phyloP scores from a whole-genome alignment of 176 grass and related monocot species.

The Cymbopogon citratus region DNA sequence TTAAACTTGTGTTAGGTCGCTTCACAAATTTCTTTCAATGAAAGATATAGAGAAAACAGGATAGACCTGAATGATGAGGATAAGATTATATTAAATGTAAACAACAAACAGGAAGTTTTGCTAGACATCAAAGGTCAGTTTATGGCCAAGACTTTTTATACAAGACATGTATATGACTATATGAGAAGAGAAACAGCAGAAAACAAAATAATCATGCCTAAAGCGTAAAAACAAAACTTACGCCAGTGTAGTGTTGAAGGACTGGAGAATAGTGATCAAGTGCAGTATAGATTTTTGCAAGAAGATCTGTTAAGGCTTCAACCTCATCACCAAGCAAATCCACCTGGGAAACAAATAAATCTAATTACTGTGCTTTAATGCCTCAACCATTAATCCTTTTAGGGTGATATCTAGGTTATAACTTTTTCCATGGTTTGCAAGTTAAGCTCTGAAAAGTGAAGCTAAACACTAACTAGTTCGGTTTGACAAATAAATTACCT shows the following conservation, averaged over 20 bases:
- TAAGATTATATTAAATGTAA: neutral
- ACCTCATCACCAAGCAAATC: slow-evolving; percentile 81
- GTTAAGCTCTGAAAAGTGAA: slow-evolving; percentile 8
- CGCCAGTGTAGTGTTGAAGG: slow-evolving; percentile 61
- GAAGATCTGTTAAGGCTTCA: slow-evolving; percentile 56
- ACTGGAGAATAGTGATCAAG: slow-evolving; percentile 75
- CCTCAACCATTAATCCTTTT: neutral
- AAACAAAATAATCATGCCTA: neutral
- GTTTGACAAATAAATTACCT: slow-evolving; percentile 37
- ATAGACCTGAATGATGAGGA: neutral
- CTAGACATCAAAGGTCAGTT: neutral
- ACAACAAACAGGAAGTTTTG: neutral
- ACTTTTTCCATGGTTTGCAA: neutral
- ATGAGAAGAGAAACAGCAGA: neutral
- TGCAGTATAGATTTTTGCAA: slow-evolving; percentile 67
- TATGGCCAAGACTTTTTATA: neutral
- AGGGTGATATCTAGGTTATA: neutral
- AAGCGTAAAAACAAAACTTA: slow-evolving; percentile 21
- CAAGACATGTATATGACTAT: neutral
- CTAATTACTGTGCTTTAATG: neutral
- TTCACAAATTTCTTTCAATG: neutral
- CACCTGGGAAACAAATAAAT: slow-evolving; percentile 38
- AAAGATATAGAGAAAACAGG: neutral
- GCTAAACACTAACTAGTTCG: neutral
- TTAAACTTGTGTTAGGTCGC: neutral